Percentiles rank a stretch among this genome's conserved stretches.
These are phyloP conservation scores for Keithomyces neogunnii DNA, from an alignment of 2,329 filamentous ascomycete genomes.

Conservation along the genomic window DNA sequence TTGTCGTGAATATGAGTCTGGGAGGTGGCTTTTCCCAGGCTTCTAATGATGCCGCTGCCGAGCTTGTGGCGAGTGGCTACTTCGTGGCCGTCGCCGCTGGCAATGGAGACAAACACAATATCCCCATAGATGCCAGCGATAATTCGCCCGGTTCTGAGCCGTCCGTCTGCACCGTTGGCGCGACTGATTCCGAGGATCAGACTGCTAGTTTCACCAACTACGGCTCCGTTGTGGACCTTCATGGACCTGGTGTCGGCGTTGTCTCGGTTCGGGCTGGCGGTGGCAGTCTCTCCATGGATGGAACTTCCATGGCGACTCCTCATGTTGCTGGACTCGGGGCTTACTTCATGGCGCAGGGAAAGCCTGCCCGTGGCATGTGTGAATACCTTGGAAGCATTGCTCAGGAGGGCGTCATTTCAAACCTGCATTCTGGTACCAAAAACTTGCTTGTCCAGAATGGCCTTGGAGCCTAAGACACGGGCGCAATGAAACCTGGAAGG, in stretches of 20 bases:
- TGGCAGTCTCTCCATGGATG: slow-evolving; percentile 29
- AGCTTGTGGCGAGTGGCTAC: slow-evolving; percentile 31
- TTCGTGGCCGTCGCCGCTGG: slow-evolving; percentile 44
- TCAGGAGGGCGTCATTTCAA: neutral
- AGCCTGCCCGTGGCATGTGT: neutral
- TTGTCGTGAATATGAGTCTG: slow-evolving; percentile 43
- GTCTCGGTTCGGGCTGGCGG: slow-evolving; percentile 37
- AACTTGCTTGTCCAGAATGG: slow-evolving; percentile 2
- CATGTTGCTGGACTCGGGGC: slow-evolving; percentile 33
- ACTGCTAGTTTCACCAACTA: slow-evolving; percentile 44
- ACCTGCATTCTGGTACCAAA: neutral
- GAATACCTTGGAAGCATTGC: neutral
- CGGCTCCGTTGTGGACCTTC: slow-evolving; percentile 39
- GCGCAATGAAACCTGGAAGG: neutral
- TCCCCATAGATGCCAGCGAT: slow-evolving; percentile 27
- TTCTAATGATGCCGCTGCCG: slow-evolving; percentile 36
- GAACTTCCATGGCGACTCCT: slow-evolving; percentile 36
- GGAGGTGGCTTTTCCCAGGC: slow-evolving; percentile 32
- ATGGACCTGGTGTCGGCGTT: slow-evolving; percentile 39
- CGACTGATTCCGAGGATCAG: slow-evolving; percentile 29
- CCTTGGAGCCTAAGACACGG: neutral
- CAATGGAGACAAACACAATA: slow-evolving; percentile 21
- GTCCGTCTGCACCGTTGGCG: slow-evolving; percentile 42
- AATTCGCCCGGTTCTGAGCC: slow-evolving; percentile 39
- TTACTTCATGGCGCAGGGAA: slow-evolving; percentile 20